Base-by-base conservation (phyloP, 805 yeast species). In the Maudiozyma serrabonitensis region DNA sequence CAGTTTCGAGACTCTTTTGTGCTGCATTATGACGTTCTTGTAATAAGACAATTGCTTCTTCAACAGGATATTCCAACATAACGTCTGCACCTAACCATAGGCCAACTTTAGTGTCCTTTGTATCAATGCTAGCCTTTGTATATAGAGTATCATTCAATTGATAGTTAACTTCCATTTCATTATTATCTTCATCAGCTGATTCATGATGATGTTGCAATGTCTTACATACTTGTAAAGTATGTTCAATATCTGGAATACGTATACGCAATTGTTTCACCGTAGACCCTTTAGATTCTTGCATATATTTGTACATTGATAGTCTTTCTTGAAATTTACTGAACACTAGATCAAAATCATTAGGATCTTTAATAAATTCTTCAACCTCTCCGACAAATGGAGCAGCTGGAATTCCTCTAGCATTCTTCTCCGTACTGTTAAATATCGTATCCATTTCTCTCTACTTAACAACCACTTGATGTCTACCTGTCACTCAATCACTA, bases 41-140 rank as follows among this genome's bases (percentile, higher is more conserved):
- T 49, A 93, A 70, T 56, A 93, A 73, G 35, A 74, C 82, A 45
- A 81, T 76, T 2, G 99, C 99, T 65, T 93, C 99, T 38, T 78
- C 85, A 25, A 88, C 71, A 13, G 96, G 90, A 61, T 91, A 93
- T 63, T 93, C 98, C 61, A 93, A 74, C 98, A 93, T 91, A 8
- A 91, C 90, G 58, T 89, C 95, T 0, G 99, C 99, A 11, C 99
- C 99, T n/a, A 93, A 75, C 99, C 99, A 93, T 45, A 93, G 72
- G 54, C 81, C 81, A 1, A 93, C 98, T 23, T 39, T 23, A 7
- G 21, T 15, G 6, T 79, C 72, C 6, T 23, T 23, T 25, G 80
- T 75, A 39, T 79, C 79, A 32, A 93, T 73, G 37, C 73, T 74
- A 0, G 99, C 99, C 50, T 80, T 80, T 7, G 97, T 85, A 64